Base-by-base conservation (phyloP, 169 alveolate genomes). In the Plasmodium gonderi region DNA sequence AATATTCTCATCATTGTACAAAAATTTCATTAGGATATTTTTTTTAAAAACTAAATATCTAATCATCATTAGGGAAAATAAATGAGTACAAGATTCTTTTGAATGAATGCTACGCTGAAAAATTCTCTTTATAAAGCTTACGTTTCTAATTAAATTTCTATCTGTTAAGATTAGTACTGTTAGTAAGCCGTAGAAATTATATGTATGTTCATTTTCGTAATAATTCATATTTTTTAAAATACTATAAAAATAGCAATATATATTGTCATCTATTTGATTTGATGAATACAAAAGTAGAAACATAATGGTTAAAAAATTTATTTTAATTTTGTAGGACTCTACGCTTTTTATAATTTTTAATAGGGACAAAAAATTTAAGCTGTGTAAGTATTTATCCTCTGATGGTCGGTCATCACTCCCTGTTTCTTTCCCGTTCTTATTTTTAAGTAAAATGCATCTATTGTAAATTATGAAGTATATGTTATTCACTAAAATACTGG, bases 71-170 rank as follows among this genome's bases (percentile, higher is more conserved):
- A 83, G 42, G 44, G 92, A 83, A 42, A 69, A 83, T 17, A 69
- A 17, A 45, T 72, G 82, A 40, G 92, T 33, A 33, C 83, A 69
- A 0, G 83, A 29, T 72, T 83, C 92, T 40, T 83, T 83, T 49
- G 92, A 45, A 83, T 83, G 92, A 14, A 83, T 83, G 54, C 92
- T 83, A 49, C 40, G 60, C 45, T 83, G 92, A 69, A 83, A 83
- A 38, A 83, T 83, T 83, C 92, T 49, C 40, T 83, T 83, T 69
- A 83, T 47, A 49, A 83, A 83, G 26, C 92, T 83, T 1, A 83
- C 74, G 64, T 83, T 83, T 45, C 92, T 45, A 2, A 83, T 83
- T 31, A 83, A 69, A 83, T 83, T 83, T 31, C 38, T 69, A 60
- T 83, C 92, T 33, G 92, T 83, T 36, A 83, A 76, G 17, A 83